Evolutionary conservation across 768 basidiomycete species (phyloP), one percentile per base, ranked within the genome.

Genomic region (Tephrocybe sp.): DNA sequence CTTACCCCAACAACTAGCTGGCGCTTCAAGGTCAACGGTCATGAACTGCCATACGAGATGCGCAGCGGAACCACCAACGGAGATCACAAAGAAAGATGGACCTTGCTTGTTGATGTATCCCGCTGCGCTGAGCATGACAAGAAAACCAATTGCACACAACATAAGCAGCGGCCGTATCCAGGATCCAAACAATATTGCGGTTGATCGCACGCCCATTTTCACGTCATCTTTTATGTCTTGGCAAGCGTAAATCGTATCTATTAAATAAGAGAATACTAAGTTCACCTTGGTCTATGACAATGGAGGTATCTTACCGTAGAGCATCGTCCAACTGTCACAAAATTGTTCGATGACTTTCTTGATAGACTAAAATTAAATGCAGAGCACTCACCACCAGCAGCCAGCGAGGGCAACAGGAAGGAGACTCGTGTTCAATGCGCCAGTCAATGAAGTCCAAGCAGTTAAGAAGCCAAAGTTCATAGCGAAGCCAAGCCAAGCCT

Each of bases 161-260:
- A 78, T 63, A 33, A 89, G 74, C 52, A 87, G 70, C 0, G 80
- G 75, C 2, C 78, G 73, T 30, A 87, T 80, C 65, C 76, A 74
- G 2, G 72, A 65, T 12, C 83, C 85, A 60, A 87, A 88, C 12
- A 87, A 73, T 39, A 90, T 77, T 0, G 89, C 88, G 20, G 86
- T 90, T 6, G 87, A 90, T 53, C 83, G 80, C 35, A 90, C 81
- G n/a, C 85, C 85, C 49, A 80, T 82, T 45, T 79, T 76, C 35
- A 83, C 65, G 65, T 91, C 89, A 68, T 90, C 89, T 49, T 74
- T 66, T 49, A 85, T 83, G 65, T 92, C 89, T 71, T 89, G 80
- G 63, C 85, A 89, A 14, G 86, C 88, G 62, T 92, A 91, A 53
- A 63, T 59, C n/a, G 61, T 61, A 41, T 57, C 62, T 63, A 4